Evolutionary conservation across 768 basidiomycete species (phyloP).

Genomic region (Tylopilus subfusipes): DNA sequence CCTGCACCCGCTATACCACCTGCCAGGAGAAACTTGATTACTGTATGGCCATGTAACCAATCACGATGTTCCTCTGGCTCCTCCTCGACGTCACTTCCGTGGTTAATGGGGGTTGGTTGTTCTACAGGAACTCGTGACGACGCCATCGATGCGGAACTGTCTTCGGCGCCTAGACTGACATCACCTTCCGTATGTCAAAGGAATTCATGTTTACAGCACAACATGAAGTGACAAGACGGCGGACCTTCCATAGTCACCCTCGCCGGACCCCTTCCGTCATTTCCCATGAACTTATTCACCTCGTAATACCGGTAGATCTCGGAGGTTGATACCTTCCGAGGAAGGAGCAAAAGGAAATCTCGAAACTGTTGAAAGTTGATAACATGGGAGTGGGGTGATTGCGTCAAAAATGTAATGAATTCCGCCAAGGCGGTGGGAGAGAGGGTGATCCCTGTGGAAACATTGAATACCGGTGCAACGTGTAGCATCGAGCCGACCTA

Average conservation of each 20-base stretch:
- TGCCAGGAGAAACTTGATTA: slow-evolving; percentile 87
- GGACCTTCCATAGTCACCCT: slow-evolving; percentile 89
- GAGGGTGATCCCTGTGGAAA: slow-evolving; percentile 61
- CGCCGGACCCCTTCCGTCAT: slow-evolving; percentile 74
- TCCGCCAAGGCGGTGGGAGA: slow-evolving; percentile 69
- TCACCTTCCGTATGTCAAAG: slow-evolving; percentile 53
- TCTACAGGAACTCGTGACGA: slow-evolving; percentile 12
- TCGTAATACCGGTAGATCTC: slow-evolving; percentile 88
- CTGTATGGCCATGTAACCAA: slow-evolving; percentile 64
- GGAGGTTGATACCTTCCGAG: slow-evolving; percentile 70
- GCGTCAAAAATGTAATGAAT: slow-evolving; percentile 75
- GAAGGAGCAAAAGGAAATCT: slow-evolving; percentile 84
- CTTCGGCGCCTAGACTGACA: slow-evolving; percentile 74
- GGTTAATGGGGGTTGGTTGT: slow-evolving; percentile 21
- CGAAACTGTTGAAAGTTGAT: slow-evolving; percentile 85
- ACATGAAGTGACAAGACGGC: slow-evolving; percentile 18
- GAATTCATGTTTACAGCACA: slow-evolving; percentile 17
- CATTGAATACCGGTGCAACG: slow-evolving; percentile 17
- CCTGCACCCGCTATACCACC: slow-evolving; percentile 95
- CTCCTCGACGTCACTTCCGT: slow-evolving; percentile 45
- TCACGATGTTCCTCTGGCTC: slow-evolving; percentile 59
- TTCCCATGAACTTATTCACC: slow-evolving; percentile 60
- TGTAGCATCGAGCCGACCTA: slow-evolving; percentile 32
- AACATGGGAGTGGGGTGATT: slow-evolving; percentile 62
- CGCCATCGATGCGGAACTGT: slow-evolving; percentile 47